Percentiles rank a stretch among this genome's conserved stretches.
These are phyloP conservation scores for Pseudomonodictys pantanalensis DNA, from an alignment of 495 filamentous ascomycete species.

Conservation along the genomic window DNA sequence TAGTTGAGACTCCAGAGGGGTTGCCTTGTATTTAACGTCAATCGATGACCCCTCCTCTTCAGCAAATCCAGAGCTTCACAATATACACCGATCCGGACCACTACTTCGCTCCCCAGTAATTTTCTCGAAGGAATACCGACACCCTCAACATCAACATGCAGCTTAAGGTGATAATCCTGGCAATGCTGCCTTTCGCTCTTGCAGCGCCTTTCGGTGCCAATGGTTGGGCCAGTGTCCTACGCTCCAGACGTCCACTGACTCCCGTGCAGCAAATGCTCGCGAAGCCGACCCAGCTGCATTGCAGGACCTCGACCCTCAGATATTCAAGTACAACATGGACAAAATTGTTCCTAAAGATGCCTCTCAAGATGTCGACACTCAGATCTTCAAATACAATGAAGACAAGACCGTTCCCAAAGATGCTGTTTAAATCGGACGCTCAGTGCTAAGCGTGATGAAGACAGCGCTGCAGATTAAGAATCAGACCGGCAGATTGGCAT, in stretches of 20 bases:
- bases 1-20: not conserved
- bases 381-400: not conserved
- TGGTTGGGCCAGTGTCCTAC: not conserved
- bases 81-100: not conserved
- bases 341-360: not conserved
- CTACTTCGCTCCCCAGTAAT: not conserved
- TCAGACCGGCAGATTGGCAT: no score
- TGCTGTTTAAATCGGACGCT: no score
- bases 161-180: not conserved
- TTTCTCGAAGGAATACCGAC: not conserved
- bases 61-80: not conserved
- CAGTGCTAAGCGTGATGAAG: not conserved
- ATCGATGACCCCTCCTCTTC: not conserved
- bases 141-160: not conserved
- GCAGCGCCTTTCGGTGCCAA: not conserved
- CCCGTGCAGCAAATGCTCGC: not conserved
- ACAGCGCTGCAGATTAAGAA: not conserved
- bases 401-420: not conserved
- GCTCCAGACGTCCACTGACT: not conserved
- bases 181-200: not conserved
- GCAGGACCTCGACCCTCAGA: not conserved
- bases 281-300: not conserved
- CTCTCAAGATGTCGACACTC: not conserved
- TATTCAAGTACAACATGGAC: not conserved
- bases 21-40: not conserved